Percentiles rank a stretch among this genome's conserved stretches.
These are phyloP conservation scores for Houttuynia cordata DNA, from an alignment of 164 flowering plant species.

Conservation along the genomic window DNA sequence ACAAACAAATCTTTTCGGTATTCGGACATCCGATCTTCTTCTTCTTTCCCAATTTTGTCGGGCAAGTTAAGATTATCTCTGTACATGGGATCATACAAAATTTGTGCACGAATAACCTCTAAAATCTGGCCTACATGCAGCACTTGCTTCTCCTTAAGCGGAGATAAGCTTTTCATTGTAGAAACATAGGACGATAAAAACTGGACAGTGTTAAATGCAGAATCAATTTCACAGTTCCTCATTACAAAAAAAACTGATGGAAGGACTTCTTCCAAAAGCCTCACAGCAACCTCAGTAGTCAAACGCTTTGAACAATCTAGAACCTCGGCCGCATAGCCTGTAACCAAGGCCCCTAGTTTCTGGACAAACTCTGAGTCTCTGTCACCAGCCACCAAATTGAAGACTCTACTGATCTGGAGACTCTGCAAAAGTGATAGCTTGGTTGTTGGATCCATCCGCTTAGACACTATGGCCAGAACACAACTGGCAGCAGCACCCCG, in stretches of 20 bases:
- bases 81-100: constrained; percentile 63
- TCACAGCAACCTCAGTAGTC: constrained; percentile 47
- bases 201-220: constrained; percentile 61
- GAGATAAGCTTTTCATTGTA: constrained; percentile 61
- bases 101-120: constrained; percentile 67
- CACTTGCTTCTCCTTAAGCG: constrained; percentile 64
- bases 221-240: constrained; percentile 69
- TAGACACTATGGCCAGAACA: constrained; percentile 59
- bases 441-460: constrained; percentile 72
- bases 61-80: constrained; percentile 57
- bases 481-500: constrained; percentile 75
- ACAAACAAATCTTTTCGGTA: constrained; percentile 79
- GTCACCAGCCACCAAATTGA: constrained; percentile 52
- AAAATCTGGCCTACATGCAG: constrained; percentile 67
- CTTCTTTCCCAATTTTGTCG: constrained; percentile 84
- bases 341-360: constrained; percentile 46
- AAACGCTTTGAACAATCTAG: constrained; percentile 68
- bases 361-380: constrained; percentile 61
- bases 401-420: constrained; percentile 63
- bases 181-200: constrained; percentile 73
- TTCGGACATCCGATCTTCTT: constrained; percentile 86
- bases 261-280: constrained; percentile 77
- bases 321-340: constrained; percentile 76
- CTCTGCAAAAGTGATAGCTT: constrained; percentile 63
- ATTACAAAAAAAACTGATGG: constrained; percentile 82